phyloP scores from a whole-genome alignment of 768 basidiomycete genomes.

The Agaricus subrufescens region DNA sequence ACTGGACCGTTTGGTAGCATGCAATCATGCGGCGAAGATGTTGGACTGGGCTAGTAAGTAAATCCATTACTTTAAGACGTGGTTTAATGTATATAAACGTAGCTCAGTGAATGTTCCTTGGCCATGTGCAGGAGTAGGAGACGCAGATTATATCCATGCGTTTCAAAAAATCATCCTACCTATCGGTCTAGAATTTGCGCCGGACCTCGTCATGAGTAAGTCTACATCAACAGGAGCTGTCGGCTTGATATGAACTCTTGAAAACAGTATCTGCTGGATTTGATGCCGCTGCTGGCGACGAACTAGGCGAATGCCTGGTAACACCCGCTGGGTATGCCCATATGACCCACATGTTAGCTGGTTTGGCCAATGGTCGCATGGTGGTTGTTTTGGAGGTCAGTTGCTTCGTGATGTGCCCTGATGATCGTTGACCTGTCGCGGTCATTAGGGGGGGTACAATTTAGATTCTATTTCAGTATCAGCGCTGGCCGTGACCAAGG shows the following conservation, averaged over 20 bases:
- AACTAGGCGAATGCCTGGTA: constrained; percentile 87
- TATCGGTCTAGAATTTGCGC: constrained; percentile 93
- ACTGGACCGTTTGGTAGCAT: constrained; percentile 86
- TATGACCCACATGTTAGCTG: constrained; percentile 96
- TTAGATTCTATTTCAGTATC: constrained; percentile 84
- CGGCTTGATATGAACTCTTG: background rate
- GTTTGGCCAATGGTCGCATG: constrained; percentile 81
- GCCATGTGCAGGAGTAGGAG: constrained; percentile 83
- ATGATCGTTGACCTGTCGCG: constrained; percentile 1
- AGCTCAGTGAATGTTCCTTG: constrained; percentile 97
- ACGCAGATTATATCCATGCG: constrained; percentile 95
- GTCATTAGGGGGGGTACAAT: constrained; percentile 89
- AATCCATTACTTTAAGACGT: background rate
- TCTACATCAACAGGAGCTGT: constrained; percentile 5
- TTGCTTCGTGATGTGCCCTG: background rate
- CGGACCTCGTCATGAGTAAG: constrained; percentile 94
- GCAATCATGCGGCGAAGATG: constrained; percentile 80
- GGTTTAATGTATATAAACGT: constrained; percentile 4
- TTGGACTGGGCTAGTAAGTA: constrained; percentile 82
- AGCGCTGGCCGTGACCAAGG: constrained; percentile 77
- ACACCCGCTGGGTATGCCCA: constrained; percentile 93
- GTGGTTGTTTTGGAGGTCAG: constrained; percentile 92
- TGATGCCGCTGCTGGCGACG: constrained; percentile 92
- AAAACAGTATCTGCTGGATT: constrained; percentile 91
- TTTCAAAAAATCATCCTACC: constrained; percentile 97